Evolutionary conservation across 352 stramenopile genomes (phyloP), one percentile per base, ranked within the genome.

Genomic region (Peronosclerospora sorghi): DNA sequence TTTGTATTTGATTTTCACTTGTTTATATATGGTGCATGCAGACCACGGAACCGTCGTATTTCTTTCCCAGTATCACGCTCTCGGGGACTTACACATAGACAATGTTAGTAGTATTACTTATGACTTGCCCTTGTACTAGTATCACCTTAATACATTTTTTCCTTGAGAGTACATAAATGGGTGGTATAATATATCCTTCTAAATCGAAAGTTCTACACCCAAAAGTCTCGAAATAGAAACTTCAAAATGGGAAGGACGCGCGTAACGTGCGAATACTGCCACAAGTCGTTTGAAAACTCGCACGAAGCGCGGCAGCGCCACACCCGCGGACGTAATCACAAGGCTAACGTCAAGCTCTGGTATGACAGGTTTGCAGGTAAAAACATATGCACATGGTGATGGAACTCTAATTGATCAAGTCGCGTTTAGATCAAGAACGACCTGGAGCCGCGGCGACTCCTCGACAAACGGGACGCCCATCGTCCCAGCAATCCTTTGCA

Each of bases 41-140:
- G 41, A 62, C 51, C 24, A 85, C 64, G 28, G 74, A 84, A 35
- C 65, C 73, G 5, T 86, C 76, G 21, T 92, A 88, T 37, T 92
- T 84, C 54, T 89, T 92, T 52, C 79, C 79, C 5, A 89, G 79
- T 63, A 92, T 92, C 56, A 86, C 77, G 14, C 39, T 92, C 32
- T 81, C 73, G 0, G 76, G 76, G 8, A 72, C 67, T 13, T 89
- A 89, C 52, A 83, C 70, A 19, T 85, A 81, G n/a, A n/a, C n/a
- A 45, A 24, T 9, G 30, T 18, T 35, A 7, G 13, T 2, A 35
- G 13, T 34, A 13, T n/a, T n/a, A 26, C 21, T 26, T 26, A 26
- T 26, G 21, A n/a, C n/a, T n/a, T n/a, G n/a, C n/a, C n/a, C n/a
- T n/a, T n/a, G n/a, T n/a, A n/a, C n/a, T n/a, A n/a, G n/a, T n/a